These are phyloP conservation scores for Ensete glaucum DNA, from an alignment of 176 grass and related monocot genomes.

Conservation along the genomic window DNA sequence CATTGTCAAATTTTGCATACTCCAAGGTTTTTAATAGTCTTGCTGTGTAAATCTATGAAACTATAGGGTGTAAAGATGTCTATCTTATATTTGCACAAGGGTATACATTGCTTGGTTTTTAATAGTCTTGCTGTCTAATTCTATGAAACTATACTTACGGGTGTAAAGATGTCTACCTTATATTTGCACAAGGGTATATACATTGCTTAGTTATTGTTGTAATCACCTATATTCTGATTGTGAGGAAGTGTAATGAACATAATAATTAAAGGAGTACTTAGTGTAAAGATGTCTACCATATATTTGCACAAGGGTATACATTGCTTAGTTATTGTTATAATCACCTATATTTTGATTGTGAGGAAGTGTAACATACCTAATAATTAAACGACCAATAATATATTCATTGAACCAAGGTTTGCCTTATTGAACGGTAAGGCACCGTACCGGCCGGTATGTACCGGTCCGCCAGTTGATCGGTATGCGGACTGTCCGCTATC, in stretches of 20 bases:
- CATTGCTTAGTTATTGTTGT: neutral
- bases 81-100: neutral
- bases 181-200: neutral
- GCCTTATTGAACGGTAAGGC: too few species aligned
- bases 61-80: neutral
- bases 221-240: too few species aligned
- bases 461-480: too few species aligned
- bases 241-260: too few species aligned
- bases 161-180: neutral
- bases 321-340: neutral
- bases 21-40: neutral
- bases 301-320: neutral
- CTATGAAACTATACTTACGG: neutral
- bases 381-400: too few species aligned
- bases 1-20: neutral
- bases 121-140: neutral
- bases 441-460: too few species aligned
- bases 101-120: neutral
- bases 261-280: neutral
- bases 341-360: too few species aligned
- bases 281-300: neutral
- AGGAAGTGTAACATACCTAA: too few species aligned
- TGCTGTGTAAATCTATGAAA: neutral
- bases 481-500: too few species aligned
- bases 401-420: too few species aligned